Percentiles rank a stretch among this genome's conserved stretches.
These are phyloP conservation scores for Pochonia chlamydosporia DNA, from an alignment of 2,329 filamentous ascomycete species.

Conservation along the genomic window DNA sequence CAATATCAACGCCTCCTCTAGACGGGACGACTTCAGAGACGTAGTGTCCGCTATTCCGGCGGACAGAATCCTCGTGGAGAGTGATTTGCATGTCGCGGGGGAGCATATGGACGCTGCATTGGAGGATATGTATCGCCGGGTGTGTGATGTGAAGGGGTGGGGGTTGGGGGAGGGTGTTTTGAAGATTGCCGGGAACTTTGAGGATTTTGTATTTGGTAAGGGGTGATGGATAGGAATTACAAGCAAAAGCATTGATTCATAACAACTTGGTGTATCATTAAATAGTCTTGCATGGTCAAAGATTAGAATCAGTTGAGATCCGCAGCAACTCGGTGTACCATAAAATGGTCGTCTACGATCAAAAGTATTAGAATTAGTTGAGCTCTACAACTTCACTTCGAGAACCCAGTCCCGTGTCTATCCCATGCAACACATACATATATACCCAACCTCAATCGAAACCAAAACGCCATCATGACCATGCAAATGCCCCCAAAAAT, in stretches of 20 bases:
- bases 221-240: neutral
- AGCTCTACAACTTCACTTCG: no score
- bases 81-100: conserved; percentile 81
- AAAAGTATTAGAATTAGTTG: no score
- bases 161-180: conserved; percentile 62
- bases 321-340: neutral
- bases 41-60: conserved; percentile 71
- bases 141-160: conserved; percentile 80
- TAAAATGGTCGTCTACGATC: neutral
- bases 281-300: no score
- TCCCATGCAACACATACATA: no score
- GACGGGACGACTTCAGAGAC: conserved; percentile 45
- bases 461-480: no score
- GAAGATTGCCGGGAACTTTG: conserved; percentile 69
- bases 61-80: conserved; percentile 77
- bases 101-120: conserved; percentile 71
- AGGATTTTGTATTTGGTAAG: conserved; percentile 64
- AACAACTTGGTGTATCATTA: no score
- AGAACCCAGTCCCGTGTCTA: no score
- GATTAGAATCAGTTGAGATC: no score
- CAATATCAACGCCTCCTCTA: conserved; percentile 58
- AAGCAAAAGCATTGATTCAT: no score
- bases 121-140: conserved; percentile 66
- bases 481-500: no score
- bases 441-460: no score